A percentile compares a stretch with the other conserved stretches of the same genome.
These are phyloP conservation scores for Trametes sp. DNA, from an alignment of 1,284 basidiomycete genomes.

Conservation along the genomic window DNA sequence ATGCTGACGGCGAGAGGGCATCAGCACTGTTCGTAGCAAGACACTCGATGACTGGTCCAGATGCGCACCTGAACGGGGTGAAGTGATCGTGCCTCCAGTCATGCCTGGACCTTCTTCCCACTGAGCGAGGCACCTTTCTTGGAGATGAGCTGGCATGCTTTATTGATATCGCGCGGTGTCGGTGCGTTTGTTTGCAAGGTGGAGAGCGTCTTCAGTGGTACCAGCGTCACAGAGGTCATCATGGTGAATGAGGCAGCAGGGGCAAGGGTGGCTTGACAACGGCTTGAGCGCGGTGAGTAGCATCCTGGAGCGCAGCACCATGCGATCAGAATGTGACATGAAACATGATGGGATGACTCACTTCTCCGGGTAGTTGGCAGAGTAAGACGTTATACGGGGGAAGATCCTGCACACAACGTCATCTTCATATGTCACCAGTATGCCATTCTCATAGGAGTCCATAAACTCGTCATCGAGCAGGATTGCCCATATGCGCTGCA, in stretches of 20 bases:
- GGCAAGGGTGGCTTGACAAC: conserved; percentile 37
- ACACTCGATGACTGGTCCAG: not conserved
- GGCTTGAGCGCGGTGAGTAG: conserved; percentile 27
- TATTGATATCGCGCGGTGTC: conserved; percentile 3
- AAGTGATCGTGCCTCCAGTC: conserved; percentile 27
- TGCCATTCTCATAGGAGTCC: conserved; percentile 37
- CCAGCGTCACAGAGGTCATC: conserved; percentile 28
- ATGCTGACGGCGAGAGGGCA: no score
- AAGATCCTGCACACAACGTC: conserved; percentile 26
- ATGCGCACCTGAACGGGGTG: conserved; percentile 15
- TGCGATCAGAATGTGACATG: not conserved
- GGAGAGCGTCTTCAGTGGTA: conserved; percentile 3
- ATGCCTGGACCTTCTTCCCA: conserved; percentile 12
- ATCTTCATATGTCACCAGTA: conserved; percentile 35
- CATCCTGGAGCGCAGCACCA: conserved; percentile 20
- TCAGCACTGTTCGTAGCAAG: not conserved
- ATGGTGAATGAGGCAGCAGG: conserved; percentile 38
- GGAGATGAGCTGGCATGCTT: conserved; percentile 28
- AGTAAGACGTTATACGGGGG: conserved; percentile 32
- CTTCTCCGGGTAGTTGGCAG: conserved; percentile 44
- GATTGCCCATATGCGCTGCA: conserved; percentile 33
- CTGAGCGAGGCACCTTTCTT: conserved; percentile 14
- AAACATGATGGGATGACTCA: conserved; percentile 4
- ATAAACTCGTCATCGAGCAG: conserved; percentile 39
- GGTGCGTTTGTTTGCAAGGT: not conserved